Percentiles rank a stretch among this genome's conserved stretches.
Conservation (phyloP, 2,329 filamentous ascomycete species). For the Aspergillus fumigatus region DNA sequence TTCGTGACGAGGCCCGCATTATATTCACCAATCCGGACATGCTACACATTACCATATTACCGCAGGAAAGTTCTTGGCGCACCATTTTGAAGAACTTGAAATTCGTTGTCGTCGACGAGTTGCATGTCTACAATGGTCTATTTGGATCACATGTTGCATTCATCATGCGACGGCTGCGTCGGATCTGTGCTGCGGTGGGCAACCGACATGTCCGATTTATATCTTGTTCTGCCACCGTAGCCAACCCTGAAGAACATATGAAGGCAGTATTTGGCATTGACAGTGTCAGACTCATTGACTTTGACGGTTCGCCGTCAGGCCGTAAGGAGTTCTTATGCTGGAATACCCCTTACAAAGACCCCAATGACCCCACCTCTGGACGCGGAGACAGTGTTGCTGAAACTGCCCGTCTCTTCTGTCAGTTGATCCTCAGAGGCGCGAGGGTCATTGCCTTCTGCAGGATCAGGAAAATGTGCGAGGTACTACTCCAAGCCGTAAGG, state of each 20-base stretch:
- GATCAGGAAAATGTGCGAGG: constrained; percentile 82
- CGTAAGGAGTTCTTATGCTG: constrained; percentile 95
- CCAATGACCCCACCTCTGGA: constrained; percentile 78
- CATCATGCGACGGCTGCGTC: constrained; percentile 83
- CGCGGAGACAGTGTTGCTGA: constrained; percentile 78
- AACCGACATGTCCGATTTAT: constrained; percentile 85
- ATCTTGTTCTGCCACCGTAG: constrained; percentile 93
- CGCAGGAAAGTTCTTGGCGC: constrained; percentile 86
- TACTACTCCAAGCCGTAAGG: constrained; percentile 73
- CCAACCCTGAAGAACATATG: constrained; percentile 89
- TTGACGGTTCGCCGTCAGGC: constrained; percentile 87
- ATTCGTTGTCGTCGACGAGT: constrained; percentile 85
- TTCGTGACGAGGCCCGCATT: constrained; percentile 83
- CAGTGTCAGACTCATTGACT: constrained; percentile 75
- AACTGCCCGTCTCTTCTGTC: constrained; percentile 84
- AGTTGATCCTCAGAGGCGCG: constrained; percentile 81
- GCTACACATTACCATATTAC: constrained; percentile 89
- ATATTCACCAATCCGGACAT: constrained; percentile 99
- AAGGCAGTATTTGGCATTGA: constrained; percentile 87
- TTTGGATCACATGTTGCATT: constrained; percentile 92
- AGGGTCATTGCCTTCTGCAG: constrained; percentile 90
- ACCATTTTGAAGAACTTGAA: constrained; percentile 82
- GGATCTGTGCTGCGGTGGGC: constrained; percentile 85
- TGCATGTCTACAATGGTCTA: constrained; percentile 94
- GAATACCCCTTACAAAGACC: constrained; percentile 95